phyloP scores from a whole-genome alignment of 208 protist genomes.

The Crithidia fasciculata region DNA sequence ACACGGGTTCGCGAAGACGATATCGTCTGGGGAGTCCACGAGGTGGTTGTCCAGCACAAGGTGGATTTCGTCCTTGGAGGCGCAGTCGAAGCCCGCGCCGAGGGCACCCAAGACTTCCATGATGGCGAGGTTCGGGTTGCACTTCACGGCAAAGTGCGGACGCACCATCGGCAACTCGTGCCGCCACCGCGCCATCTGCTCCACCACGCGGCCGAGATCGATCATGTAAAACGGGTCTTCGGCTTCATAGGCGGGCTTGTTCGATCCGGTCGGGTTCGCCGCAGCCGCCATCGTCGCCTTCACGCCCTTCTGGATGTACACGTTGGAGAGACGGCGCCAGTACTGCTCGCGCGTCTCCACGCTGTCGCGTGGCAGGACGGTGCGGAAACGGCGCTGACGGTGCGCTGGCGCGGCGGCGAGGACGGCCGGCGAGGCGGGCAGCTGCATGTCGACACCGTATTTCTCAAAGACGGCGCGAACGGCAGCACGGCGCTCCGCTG shows the following conservation, averaged over 20 bases:
- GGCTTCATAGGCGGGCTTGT: conserved; percentile 28
- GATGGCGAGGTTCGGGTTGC: conserved; percentile 64
- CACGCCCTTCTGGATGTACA: conserved; percentile 42
- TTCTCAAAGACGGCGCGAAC: conserved; percentile 34
- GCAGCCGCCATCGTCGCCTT: neutral
- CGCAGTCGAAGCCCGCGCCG: conserved; percentile 88
- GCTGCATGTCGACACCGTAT: conserved; percentile 31
- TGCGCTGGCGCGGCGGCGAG: conserved; percentile 13
- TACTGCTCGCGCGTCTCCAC: conserved; percentile 56
- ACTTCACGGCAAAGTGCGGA: conserved; percentile 88
- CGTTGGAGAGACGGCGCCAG: conserved; percentile 45
- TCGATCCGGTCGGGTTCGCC: neutral
- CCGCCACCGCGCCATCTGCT: conserved; percentile 72
- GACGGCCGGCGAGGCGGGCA: conserved; percentile 17
- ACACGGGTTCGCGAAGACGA: conserved; percentile 91
- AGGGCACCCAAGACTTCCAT: conserved; percentile 65
- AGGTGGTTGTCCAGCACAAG: conserved; percentile 49
- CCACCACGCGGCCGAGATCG: conserved; percentile 71
- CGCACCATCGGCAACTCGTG: conserved; percentile 70
- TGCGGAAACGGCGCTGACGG: conserved; percentile 3
- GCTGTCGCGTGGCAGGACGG: conserved; percentile 1
- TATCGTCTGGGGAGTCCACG: conserved; percentile 44
- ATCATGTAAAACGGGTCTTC: conserved; percentile 84
- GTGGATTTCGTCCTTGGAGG: conserved; percentile 66
- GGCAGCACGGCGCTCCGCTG: conserved; percentile 40